phyloP scores from a whole-genome alignment of 805 yeast species.

The Sugiyamaella floridensis region DNA sequence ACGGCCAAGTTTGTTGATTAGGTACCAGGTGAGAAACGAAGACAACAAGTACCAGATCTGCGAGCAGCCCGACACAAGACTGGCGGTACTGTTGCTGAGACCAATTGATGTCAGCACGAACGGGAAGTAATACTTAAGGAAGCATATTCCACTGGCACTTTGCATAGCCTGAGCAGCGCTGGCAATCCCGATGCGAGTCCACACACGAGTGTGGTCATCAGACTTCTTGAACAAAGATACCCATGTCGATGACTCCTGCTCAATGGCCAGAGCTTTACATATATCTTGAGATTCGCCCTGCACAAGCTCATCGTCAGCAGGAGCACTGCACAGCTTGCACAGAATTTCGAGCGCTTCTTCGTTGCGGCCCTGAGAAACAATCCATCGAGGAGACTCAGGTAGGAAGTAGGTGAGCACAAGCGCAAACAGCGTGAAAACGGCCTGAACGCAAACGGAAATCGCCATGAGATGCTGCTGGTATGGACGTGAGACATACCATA shows the following conservation, averaged over 20 bases:
- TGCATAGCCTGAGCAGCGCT: constrained; percentile 5
- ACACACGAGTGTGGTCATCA: not conserved
- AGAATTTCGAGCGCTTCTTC: constrained; percentile 19
- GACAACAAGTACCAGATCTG: constrained; percentile 10
- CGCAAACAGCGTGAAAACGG: constrained; percentile 40
- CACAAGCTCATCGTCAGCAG: constrained; percentile 6
- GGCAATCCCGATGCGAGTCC: constrained; percentile 1
- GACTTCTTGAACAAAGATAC: not conserved
- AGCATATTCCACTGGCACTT: constrained; percentile 3
- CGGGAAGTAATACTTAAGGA: constrained; percentile 3
- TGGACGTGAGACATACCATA: constrained; percentile 16
- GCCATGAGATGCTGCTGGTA: constrained; percentile 44
- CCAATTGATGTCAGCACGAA: constrained; percentile 3
- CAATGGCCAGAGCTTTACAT: not conserved
- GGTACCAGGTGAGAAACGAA: constrained; percentile 40
- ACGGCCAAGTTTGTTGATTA: constrained; percentile 43
- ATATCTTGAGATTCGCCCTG: constrained; percentile 8
- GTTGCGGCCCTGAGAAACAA: constrained; percentile 23
- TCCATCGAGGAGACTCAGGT: constrained; percentile 50
- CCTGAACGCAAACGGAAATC: constrained; percentile 56
- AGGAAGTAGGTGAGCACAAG: constrained; percentile 36
- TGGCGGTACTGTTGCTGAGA: not conserved
- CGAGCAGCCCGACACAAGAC: constrained; percentile 11
- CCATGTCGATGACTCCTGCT: not conserved
- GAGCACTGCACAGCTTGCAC: constrained; percentile 9